These are phyloP conservation scores for Breviolum minutum DNA, from an alignment of 73 alveolate species.

Conservation along the genomic window DNA sequence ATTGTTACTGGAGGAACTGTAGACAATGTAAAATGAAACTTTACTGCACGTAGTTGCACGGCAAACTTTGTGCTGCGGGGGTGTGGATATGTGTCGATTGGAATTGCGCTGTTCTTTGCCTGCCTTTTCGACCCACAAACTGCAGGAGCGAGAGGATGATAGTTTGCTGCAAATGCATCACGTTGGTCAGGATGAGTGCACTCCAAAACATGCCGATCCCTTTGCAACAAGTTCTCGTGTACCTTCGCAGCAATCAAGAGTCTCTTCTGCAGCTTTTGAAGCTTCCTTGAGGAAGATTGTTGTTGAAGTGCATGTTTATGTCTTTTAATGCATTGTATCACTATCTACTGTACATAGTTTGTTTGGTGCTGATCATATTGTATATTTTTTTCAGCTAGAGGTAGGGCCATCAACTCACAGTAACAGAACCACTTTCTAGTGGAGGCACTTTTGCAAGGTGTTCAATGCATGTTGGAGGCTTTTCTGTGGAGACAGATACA, in stretches of 20 bases:
- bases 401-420: not conserved
- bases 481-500: not conserved
- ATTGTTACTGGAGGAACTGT: no score
- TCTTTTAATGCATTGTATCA: not conserved
- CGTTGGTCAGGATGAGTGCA: not conserved
- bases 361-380: not conserved
- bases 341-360: not conserved
- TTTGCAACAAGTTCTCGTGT: slow-evolving; percentile 37
- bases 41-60: no score
- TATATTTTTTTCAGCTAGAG: not conserved
- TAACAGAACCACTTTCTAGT: not conserved
- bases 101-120: no score
- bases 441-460: not conserved
- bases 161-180: slow-evolving; percentile 44
- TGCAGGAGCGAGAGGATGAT: slow-evolving; percentile 22
- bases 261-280: not conserved
- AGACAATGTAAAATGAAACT: no score
- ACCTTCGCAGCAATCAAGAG: not conserved
- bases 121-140: not conserved
- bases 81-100: no score
- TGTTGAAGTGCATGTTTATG: not conserved
- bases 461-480: not conserved
- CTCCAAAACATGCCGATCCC: not conserved
- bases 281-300: not conserved
- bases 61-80: no score